Base-by-base conservation (phyloP, 2,329 filamentous ascomycete genomes). In the Hypoxylon sp. region DNA sequence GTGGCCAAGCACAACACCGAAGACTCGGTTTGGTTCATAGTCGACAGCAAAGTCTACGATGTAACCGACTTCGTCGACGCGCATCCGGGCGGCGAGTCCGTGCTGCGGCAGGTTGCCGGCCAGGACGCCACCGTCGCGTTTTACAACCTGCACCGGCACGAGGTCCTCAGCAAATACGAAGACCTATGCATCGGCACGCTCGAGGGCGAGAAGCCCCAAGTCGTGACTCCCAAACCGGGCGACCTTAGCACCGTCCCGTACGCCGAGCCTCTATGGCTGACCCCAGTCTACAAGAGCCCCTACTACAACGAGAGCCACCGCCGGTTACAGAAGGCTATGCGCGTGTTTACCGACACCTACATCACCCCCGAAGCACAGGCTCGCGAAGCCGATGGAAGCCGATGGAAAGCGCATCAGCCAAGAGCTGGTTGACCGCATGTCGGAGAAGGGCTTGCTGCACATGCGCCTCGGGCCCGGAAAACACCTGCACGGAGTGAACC, bases 61-160 rank as follows among this genome's bases (percentile, higher is more conserved):
- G 86, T 94, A 11, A 91, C 90, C 67, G 93, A 97, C 72, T 97
- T 97, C 80, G 81, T 94, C 73, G 92, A 96, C 77, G 93, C 92
- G 22, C 94, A 97, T 76, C 94, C 94, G 0, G 93, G 93, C 73
- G 94, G 93, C 75, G 89, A 90, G 75, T 90, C 92, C 47, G 93
- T 97, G 24, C 88, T 97, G 39, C 86, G 88, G 59, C 93, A 97
- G 81, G 88, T 95, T 52, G 94, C 92, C 31, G 94, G 94, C 69
- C 87, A 89, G 72, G 94, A 97, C 77, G 93, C 93, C 55, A 97
- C 94, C 1, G 83, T 86, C 37, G 91, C 91, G 63, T 97, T 97
- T 81, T 97, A 97, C 87, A 97, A 97, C 84, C 89, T 97, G 59
- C 94, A 97, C 82, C 86, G 94, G 26, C 93, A 97, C 74, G 94